phyloP scores from a whole-genome alignment of 2,329 filamentous ascomycete genomes.

The Colletotrichum noveboracense region DNA sequence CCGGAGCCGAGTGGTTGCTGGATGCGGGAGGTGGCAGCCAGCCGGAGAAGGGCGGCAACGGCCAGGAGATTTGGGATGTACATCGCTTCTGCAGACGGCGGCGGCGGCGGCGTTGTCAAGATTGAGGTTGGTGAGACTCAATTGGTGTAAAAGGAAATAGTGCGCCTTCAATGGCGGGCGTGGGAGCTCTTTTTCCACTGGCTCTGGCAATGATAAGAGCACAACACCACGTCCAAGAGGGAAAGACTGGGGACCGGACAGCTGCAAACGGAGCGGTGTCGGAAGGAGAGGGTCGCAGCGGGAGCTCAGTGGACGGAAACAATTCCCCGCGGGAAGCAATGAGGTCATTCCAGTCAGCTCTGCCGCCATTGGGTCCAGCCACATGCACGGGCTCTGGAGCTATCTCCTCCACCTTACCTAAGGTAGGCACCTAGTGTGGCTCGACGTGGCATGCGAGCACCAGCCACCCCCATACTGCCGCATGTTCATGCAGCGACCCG shows the following conservation, averaged over 20 bases:
- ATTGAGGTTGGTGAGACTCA: neutral
- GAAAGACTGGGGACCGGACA: neutral
- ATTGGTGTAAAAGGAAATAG: neutral
- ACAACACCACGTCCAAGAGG: neutral
- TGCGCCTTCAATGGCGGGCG: neutral
- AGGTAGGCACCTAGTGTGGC: neutral
- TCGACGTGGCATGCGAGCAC: neutral
- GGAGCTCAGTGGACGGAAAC: neutral
- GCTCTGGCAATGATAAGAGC: neutral
- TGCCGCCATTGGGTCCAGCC: slow-evolving; percentile 6
- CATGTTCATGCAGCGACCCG: neutral
- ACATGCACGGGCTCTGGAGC: neutral
- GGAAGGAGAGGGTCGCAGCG: neutral
- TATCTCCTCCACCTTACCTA: neutral
- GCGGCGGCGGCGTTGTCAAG: neutral
- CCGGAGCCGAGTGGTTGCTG: slow-evolving; percentile 14
- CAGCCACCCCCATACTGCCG: slow-evolving; percentile 17
- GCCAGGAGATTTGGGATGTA: neutral
- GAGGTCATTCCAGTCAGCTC: slow-evolving; percentile 8
- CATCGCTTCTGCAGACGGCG: neutral
- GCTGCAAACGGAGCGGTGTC: slow-evolving; percentile 17
- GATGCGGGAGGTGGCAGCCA: slow-evolving; percentile 6
- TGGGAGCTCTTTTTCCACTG: neutral
- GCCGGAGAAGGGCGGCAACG: slow-evolving; percentile 1
- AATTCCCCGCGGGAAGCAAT: neutral